Conservation (phyloP, 352 stramenopile genomes). For the Phytopythium sindhum region DNA sequence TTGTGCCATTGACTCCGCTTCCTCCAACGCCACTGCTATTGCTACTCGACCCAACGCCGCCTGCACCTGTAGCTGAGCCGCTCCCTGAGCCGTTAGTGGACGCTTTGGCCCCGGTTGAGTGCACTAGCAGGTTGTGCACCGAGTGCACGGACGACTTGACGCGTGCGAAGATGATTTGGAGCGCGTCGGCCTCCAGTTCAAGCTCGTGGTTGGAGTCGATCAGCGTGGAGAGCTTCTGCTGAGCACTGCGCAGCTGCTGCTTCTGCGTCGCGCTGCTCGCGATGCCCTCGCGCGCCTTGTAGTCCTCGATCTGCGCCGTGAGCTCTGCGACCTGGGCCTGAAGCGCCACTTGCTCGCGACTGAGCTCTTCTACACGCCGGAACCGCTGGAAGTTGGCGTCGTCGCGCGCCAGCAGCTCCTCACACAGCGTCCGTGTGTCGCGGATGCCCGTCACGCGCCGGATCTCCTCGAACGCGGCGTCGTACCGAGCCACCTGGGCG, state of each 20-base stretch:
- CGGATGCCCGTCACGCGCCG: constrained; percentile 46
- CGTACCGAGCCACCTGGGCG: constrained; percentile 50
- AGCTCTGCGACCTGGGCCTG: constrained; percentile 33
- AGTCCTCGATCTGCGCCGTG: constrained; percentile 47
- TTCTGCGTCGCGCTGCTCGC: constrained; percentile 57
- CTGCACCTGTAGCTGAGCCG: neutral
- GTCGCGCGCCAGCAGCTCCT: constrained; percentile 53
- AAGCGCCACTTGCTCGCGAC: constrained; percentile 41
- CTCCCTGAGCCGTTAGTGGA: constrained; percentile 4
- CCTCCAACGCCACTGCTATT: neutral
- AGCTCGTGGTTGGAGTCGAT: constrained; percentile 39
- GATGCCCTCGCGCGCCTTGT: constrained; percentile 64
- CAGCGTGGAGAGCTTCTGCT: constrained; percentile 32
- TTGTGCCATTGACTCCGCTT: neutral
- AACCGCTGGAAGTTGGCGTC: constrained; percentile 82
- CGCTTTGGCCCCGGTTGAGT: constrained; percentile 41
- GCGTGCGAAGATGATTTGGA: constrained; percentile 40
- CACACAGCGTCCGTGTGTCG: constrained; percentile 46
- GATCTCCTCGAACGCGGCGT: constrained; percentile 60
- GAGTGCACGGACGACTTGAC: constrained; percentile 74
- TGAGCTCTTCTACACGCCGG: constrained; percentile 66
- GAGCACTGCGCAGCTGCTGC: constrained; percentile 39
- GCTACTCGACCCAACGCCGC: neutral
- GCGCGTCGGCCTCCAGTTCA: constrained; percentile 58
- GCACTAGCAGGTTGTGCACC: constrained; percentile 63